Base-by-base conservation (phyloP, 306 rosid species). In the Malus sieversii region DNA sequence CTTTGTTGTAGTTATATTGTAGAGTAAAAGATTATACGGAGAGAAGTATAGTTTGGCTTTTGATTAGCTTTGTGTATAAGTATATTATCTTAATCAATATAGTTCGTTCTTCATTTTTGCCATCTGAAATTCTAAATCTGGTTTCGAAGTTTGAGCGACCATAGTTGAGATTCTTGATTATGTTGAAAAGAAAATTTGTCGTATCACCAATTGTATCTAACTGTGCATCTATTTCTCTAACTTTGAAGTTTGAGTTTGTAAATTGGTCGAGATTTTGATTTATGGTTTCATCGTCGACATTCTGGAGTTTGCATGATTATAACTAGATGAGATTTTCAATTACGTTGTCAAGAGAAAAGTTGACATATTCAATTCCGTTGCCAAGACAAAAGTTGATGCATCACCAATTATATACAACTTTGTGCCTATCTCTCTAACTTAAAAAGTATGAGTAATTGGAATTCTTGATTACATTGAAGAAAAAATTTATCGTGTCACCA, bases 1-100 rank as follows among this genome's bases (percentile, higher is more conserved):
- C 20, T 2, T 25, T 9, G 63, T 46, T 30, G 42, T 78, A 64
- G 82, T 85, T 79, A 82, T 62, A 1, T 15, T 48, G 51, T 42
- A 65, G 75, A 77, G 78, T 75, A 82, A 79, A 25, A 48, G 8
- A 64, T 22, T 72, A 57, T 67, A 51, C 40, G 62, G 32, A 10
- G 22, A 46, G 42, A 27, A 13, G 19, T 73, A 19, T 27, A 73
- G 42, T 25, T 73, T 42, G 57, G 44, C 42, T 16, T 20, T 35
- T 29, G 66, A 27, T 73, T 19, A 66, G 55, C 52, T 68, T 42
- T 66, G 20, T 72, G 78, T 71, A 74, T 18, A 69, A 25, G 30
- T 66, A 58, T 44, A 15, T 11, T 57, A 3, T 57, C 14, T n/a
- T 63, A 60, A 20, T 40, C n/a, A 42, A 78, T 81, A 71, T 66